Conservation (phyloP, 371 early-diverging fungal genomes). For the Caulochytrium protostelioides region DNA sequence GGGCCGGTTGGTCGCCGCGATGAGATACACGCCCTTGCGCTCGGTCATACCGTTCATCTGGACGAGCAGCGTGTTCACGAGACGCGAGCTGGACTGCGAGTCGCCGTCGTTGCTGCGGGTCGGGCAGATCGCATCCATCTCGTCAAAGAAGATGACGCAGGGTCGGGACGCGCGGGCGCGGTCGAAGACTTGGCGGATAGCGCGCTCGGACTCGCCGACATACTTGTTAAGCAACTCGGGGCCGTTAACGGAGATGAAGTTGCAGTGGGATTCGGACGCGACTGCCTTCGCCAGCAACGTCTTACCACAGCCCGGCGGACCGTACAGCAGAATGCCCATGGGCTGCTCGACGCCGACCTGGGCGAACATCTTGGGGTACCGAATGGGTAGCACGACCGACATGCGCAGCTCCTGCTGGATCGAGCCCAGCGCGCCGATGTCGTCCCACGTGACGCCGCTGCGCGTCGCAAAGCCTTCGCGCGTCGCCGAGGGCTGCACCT, state of each 20-base stretch:
- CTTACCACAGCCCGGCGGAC: slow-evolving; percentile 99
- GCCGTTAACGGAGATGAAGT: slow-evolving; percentile 97
- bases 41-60: slow-evolving; percentile 94
- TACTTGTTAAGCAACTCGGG: slow-evolving; percentile 99
- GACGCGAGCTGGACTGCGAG: slow-evolving; percentile 74
- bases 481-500: slow-evolving; percentile 91
- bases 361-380: slow-evolving; percentile 75
- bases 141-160: slow-evolving; percentile 98
- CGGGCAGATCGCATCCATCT: slow-evolving; percentile 91
- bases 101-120: slow-evolving; percentile 45
- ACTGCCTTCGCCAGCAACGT: slow-evolving; percentile 97
- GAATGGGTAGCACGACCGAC: slow-evolving; percentile 91
- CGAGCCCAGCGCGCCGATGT: slow-evolving; percentile 72
- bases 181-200: slow-evolving; percentile 92
- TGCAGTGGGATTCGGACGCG: slow-evolving; percentile 87
- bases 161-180: slow-evolving; percentile 87
- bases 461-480: slow-evolving; percentile 97
- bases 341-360: slow-evolving; percentile 81
- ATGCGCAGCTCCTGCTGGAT: slow-evolving; percentile 84
- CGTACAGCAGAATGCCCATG: slow-evolving; percentile 93
- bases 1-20: slow-evolving; percentile 98
- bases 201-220: slow-evolving; percentile 98
- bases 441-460: slow-evolving; percentile 84
- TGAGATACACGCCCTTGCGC: slow-evolving; percentile 77
- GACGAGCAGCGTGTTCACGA: slow-evolving; percentile 95